Evolutionary conservation across 305 asterid genomes (phyloP), one percentile per base, ranked within the genome.

Genomic region (Solanum hybrid): DNA sequence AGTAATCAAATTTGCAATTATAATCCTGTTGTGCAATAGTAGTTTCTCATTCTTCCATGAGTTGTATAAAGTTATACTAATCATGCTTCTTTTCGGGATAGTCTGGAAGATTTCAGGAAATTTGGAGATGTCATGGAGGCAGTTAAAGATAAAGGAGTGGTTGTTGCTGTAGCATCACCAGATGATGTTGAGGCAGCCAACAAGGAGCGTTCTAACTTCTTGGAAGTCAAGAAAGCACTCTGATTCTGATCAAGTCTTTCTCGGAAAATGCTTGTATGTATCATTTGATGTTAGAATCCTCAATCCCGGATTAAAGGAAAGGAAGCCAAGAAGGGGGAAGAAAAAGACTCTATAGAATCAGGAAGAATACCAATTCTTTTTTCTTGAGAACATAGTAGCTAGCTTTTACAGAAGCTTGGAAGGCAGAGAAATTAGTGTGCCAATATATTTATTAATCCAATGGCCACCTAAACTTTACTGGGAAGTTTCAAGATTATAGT

Each of bases 161-260:
- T 92, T 89, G 99, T 96, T 77, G 98, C 97, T 10, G 99, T 97
- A 87, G 98, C 99, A 14, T 96, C 99, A 24, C 95, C 95, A 4
- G 97, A 95, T 2, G 99, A 96, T 26, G 95, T 95, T 75, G 97
- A 93, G 86, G 97, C 98, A 88, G 99, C 99, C 86, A 92, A 96
- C 93, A 91, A 93, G 94, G 91, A 93, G 31, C 94, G 91, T 2
- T 91, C 98, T 4, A 88, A 92, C 86, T 96, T 94, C 92, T 96
- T 97, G 81, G 91, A 96, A 92, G 97, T 95, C 87, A 96, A 96
- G 90, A 97, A 95, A 91, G 99, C 98, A 31, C 96, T 97, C 78
- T 97, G 37, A 84, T 51, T 10, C 71, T 29, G 75, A 84, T 51
- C 22, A 84, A 51, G 40, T 29, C 31, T 10, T 29, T 31, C 42